A percentile compares a stretch with the other conserved stretches of the same genome.
Conservation (phyloP, 1,284 basidiomycete species). For the Stereum hirsutum region DNA sequence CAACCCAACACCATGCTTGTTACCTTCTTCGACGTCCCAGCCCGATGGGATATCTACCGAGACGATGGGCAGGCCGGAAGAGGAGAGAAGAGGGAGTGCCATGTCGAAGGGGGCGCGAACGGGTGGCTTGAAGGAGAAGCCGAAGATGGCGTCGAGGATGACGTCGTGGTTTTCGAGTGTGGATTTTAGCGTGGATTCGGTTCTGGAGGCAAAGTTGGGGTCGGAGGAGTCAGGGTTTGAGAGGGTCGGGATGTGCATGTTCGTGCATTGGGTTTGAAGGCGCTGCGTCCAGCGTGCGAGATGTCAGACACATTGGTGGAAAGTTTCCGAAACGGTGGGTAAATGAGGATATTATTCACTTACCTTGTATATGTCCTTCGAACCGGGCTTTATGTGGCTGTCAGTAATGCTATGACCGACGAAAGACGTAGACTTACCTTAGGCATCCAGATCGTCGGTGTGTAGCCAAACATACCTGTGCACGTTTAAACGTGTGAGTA, state of each 20-base stretch:
- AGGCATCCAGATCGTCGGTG: conserved; percentile 82
- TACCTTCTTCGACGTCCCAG: conserved; percentile 87
- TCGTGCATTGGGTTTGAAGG: conserved; percentile 80
- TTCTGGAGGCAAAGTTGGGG: conserved; percentile 37
- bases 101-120: conserved; percentile 82
- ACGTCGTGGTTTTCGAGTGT: conserved; percentile 68
- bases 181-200: conserved; percentile 32
- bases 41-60: conserved; percentile 95
- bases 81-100: conserved; percentile 60
- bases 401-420: background rate
- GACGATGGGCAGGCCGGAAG: conserved; percentile 68
- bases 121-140: conserved; percentile 92
- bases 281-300: conserved; percentile 32
- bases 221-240: conserved; percentile 16
- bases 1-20: conserved; percentile 42
- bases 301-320: background rate
- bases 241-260: conserved; percentile 74
- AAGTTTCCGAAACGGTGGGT: too few relatives aligned
- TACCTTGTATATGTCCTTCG: conserved; percentile 84
- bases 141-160: conserved; percentile 93
- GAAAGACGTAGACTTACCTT: conserved; percentile 47
- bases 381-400: conserved; percentile 51
- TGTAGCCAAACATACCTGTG: conserved; percentile 82
- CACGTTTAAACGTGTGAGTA: background rate
- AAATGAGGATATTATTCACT: background rate